Evolutionary conservation across 73 alveolate species (phyloP), one percentile per base, ranked within the genome.

Genomic region (Tetrahymena elliotti): DNA sequence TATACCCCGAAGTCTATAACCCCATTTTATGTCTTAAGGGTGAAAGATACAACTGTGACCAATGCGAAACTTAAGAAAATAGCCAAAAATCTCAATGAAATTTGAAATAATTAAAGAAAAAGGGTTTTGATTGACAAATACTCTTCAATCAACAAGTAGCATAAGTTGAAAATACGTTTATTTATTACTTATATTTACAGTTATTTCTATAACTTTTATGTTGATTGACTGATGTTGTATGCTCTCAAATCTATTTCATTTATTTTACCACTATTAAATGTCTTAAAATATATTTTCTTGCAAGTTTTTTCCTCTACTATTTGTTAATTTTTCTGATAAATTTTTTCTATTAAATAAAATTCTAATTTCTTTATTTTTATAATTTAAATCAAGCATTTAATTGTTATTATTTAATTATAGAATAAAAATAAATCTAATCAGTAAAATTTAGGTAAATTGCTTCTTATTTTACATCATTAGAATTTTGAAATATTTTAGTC

Each of bases 1-100:
- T 94, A 12, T 94, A 94, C 40, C 96, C 96, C 3, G 96, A 94
- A 94, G 83, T 94, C 35, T 94, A 84, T 52, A 94, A 94, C 93
- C 96, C 96, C 35, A 39, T 94, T 22, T 88, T 94, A 3, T 68
- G 88, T 68, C 88, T 68, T 36, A 22, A 68, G 33, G 88, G 88
- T 27, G 88, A 68, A 68, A 68, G 88, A 68, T 68, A 1, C 6
- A 68, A 68, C 36, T 68, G 88, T 31, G n/a, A 22, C 33, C 16
- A n/a, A 27, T 68, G 88, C 88, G 38, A 68, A 68, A 24, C 39
- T 68, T 68, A 68, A 36, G 88, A 68, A 68, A 0, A 10, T 40
- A 15, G 54, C 15, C 54, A n/a, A n/a, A 68, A 68, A 31, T 68
- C 88, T 68, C n/a, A 68, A 68, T 68, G 88, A 68, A 68, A 68